These are phyloP conservation scores for Globisporangium okanoganense DNA, from an alignment of 352 stramenopile species.

Conservation along the genomic window DNA sequence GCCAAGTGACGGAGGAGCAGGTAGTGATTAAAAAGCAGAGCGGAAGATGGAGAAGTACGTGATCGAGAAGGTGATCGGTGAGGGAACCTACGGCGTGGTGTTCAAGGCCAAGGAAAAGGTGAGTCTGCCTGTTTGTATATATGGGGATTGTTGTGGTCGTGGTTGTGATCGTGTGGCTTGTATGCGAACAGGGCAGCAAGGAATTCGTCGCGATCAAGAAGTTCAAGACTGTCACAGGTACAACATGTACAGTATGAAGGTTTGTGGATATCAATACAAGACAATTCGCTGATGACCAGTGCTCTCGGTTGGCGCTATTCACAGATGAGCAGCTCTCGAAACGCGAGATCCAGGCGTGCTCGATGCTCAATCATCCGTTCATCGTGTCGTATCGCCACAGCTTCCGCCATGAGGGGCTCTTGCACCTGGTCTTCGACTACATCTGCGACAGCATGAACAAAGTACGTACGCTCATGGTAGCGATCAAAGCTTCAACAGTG, in stretches of 20 bases:
- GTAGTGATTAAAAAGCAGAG: not conserved
- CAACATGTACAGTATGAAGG: not conserved
- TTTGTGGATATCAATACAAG: not conserved
- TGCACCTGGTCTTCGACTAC: conserved; percentile 81
- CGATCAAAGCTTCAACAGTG: not conserved
- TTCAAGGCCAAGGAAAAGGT: conserved; percentile 82
- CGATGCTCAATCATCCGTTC: conserved; percentile 75
- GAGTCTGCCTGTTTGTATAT: not conserved
- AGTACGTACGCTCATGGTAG: conserved; percentile 21
- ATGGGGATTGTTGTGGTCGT: not conserved
- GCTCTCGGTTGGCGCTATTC: not conserved
- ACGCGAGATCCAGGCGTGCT: conserved; percentile 77
- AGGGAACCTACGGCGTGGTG: conserved; percentile 81
- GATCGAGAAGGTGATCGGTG: conserved; percentile 77
- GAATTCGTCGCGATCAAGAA: conserved; percentile 81
- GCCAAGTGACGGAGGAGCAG: not conserved
- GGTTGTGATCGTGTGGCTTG: not conserved
- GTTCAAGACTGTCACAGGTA: conserved; percentile 68
- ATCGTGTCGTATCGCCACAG: conserved; percentile 83
- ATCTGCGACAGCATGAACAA: conserved; percentile 68
- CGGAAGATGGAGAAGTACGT: conserved; percentile 71
- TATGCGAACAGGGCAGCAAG: conserved; percentile 35
- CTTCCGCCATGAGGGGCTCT: conserved; percentile 69
- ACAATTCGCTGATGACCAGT: not conserved
- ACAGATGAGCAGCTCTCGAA: conserved; percentile 75